Percentiles rank a stretch among this genome's conserved stretches.
These are phyloP conservation scores for Sclerotinia nivalis DNA, from an alignment of 2,329 filamentous ascomycete genomes.

Conservation along the genomic window DNA sequence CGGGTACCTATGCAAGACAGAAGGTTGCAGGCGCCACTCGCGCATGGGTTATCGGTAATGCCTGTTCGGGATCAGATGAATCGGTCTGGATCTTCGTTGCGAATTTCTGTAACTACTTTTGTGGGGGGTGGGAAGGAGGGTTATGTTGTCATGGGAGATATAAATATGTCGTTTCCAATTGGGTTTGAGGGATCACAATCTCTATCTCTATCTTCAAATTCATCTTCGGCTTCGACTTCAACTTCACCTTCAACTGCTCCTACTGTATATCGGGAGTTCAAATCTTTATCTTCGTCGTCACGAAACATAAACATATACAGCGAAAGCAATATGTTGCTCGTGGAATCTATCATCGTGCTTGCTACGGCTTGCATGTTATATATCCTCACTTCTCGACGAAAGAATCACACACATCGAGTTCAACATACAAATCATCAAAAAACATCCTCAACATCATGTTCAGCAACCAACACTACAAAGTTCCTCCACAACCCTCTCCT, in stretches of 20 bases:
- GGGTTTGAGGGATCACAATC: neutral
- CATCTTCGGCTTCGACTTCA: neutral
- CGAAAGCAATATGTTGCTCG: conserved; percentile 17
- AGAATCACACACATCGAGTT: neutral
- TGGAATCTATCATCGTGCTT: conserved; percentile 10
- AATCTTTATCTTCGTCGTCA: neutral
- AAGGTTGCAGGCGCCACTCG: neutral
- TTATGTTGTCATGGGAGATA: neutral
- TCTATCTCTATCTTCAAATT: neutral
- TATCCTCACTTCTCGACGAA: conserved; percentile 8
- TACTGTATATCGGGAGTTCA: neutral
- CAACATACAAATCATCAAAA: neutral
- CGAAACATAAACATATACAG: neutral
- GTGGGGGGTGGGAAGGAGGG: neutral
- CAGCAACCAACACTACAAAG: neutral
- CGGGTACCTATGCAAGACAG: conserved; percentile 3
- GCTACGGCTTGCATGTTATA: conserved; percentile 18
- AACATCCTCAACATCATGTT: conserved; percentile 6
- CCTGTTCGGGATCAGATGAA: neutral
- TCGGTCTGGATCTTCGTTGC: conserved; percentile 7
- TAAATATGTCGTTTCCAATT: neutral
- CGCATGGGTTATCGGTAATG: conserved; percentile 3
- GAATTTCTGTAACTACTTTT: neutral
- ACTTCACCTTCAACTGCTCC: neutral
- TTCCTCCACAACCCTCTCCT: neutral